Percentiles rank a stretch among this genome's conserved stretches.
Evolutionary conservation across 129 eudicot genomes (phyloP).

Genomic region (Flaveria robusta): DNA sequence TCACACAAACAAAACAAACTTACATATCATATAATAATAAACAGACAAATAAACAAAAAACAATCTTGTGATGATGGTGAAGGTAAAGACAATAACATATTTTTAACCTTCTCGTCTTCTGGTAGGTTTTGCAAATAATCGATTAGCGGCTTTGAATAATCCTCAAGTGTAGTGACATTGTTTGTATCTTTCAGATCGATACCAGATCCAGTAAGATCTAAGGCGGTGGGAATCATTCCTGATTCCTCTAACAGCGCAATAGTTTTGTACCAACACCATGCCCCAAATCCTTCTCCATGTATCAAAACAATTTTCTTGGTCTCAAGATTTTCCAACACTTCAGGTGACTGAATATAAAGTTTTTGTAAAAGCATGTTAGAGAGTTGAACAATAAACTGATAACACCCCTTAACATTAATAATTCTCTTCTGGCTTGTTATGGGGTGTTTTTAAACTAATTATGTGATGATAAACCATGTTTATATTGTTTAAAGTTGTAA

Average conservation of each 20-base stretch:
- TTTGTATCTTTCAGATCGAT: slow-evolving; percentile 76
- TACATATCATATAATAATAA: neutral
- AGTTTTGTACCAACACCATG: slow-evolving; percentile 99
- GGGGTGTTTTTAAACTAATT: neutral
- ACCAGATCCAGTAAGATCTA: slow-evolving; percentile 96
- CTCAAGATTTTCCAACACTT: slow-evolving; percentile 69
- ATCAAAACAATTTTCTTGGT: slow-evolving; percentile 75
- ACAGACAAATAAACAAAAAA: neutral
- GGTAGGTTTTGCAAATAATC: slow-evolving; percentile 67
- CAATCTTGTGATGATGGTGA: neutral
- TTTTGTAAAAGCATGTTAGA: slow-evolving; percentile 11
- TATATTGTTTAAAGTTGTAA: neutral
- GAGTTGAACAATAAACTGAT: slow-evolving; percentile 3
- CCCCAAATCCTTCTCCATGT: slow-evolving; percentile 99
- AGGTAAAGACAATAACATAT: neutral
- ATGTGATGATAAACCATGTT: neutral
- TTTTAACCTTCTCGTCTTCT: slow-evolving; percentile 73
- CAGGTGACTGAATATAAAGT: slow-evolving; percentile 55
- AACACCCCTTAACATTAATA: neutral
- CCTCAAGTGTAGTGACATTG: slow-evolving; percentile 60
- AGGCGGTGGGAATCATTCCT: slow-evolving; percentile 72
- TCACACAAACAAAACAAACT: slow-evolving; percentile 9
- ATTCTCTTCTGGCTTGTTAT: neutral
- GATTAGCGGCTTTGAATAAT: slow-evolving; percentile 81
- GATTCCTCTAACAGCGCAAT: slow-evolving; percentile 88